Evolutionary conservation across 2,329 filamentous ascomycete species (phyloP).

Genomic region (Cladosporium sp.): DNA sequence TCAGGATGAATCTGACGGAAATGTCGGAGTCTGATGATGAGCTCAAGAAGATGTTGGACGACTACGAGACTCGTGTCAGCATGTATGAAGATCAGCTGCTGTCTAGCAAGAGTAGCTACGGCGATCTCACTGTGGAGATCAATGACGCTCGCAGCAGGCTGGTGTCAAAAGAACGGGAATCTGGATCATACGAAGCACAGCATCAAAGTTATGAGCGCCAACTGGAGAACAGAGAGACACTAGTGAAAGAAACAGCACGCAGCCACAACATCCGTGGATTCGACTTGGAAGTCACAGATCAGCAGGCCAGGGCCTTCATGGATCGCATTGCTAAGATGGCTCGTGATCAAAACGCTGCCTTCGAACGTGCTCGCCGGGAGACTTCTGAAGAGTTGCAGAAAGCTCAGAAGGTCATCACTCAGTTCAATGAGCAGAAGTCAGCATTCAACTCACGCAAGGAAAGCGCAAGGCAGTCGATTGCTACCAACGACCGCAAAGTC

Average conservation of each 20-base stretch:
- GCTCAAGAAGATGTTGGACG: constrained; percentile 65
- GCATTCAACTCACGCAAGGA: constrained; percentile 70
- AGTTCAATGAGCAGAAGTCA: constrained; percentile 70
- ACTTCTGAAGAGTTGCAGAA: constrained; percentile 69
- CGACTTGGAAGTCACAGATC: constrained; percentile 71
- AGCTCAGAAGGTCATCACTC: constrained; percentile 67
- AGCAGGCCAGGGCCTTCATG: constrained; percentile 70
- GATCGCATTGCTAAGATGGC: constrained; percentile 70
- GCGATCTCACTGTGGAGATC: constrained; percentile 54
- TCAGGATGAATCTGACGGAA: constrained; percentile 69
- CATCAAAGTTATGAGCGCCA: constrained; percentile 84
- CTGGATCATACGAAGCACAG: constrained; percentile 77
- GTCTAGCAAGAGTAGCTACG: constrained; percentile 60
- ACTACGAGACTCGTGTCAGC: constrained; percentile 71
- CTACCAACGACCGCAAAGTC: constrained; percentile 67
- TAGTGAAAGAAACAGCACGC: constrained; percentile 74
- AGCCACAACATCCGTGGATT: constrained; percentile 79
- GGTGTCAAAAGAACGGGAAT: constrained; percentile 53
- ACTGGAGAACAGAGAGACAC: constrained; percentile 62
- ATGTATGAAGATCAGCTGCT: constrained; percentile 60
- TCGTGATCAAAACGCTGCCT: constrained; percentile 70
- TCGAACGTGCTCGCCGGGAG: constrained; percentile 70
- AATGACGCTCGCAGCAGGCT: constrained; percentile 41
- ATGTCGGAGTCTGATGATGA: constrained; percentile 73
- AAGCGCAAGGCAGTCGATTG: constrained; percentile 67